These are phyloP conservation scores for Cornus controversa DNA, from an alignment of 148 eudicot species.

Conservation along the genomic window DNA sequence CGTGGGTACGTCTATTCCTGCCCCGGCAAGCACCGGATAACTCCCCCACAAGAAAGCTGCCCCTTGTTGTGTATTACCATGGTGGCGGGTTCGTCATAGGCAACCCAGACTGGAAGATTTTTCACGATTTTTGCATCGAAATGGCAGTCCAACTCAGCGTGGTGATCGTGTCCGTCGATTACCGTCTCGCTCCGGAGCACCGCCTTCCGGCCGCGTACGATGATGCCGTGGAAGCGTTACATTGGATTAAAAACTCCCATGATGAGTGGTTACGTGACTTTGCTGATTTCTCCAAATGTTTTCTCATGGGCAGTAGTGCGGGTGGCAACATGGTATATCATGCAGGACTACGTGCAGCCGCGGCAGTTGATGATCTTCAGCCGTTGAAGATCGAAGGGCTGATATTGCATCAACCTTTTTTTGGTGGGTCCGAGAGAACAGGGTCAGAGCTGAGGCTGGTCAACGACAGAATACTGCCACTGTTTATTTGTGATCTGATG, in stretches of 20 bases:
- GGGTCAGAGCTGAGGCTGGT: constrained; percentile 43
- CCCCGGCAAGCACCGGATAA: constrained; percentile 15
- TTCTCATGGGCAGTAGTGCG: constrained; percentile 51
- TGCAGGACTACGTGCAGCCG: constrained; percentile 39
- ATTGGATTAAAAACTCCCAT: constrained; percentile 32
- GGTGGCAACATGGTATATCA: constrained; percentile 61
- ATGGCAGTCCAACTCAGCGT: constrained; percentile 29
- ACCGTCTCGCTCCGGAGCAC: constrained; percentile 62
- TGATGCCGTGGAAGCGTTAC: constrained; percentile 46
- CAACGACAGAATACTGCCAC: constrained; percentile 28
- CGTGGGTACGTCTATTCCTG: constrained; percentile 41
- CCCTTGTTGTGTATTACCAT: constrained; percentile 42
- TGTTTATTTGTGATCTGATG: constrained; percentile 36
- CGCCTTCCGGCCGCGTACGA: constrained; percentile 69
- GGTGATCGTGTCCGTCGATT: constrained; percentile 49
- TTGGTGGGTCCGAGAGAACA: constrained; percentile 48
- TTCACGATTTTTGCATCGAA: constrained; percentile 30
- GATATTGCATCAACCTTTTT: constrained; percentile 48
- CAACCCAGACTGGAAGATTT: constrained; percentile 18
- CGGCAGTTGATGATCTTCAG: constrained; percentile 15
- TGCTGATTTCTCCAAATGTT: constrained; percentile 44
- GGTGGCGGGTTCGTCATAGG: constrained; percentile 56
- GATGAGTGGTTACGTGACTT: constrained; percentile 45
- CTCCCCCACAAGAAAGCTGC: constrained; percentile 18
- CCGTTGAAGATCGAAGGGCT: constrained; percentile 53